Conservation (phyloP, 192 early-diverging fungal species). For the Mortierella alpina region DNA sequence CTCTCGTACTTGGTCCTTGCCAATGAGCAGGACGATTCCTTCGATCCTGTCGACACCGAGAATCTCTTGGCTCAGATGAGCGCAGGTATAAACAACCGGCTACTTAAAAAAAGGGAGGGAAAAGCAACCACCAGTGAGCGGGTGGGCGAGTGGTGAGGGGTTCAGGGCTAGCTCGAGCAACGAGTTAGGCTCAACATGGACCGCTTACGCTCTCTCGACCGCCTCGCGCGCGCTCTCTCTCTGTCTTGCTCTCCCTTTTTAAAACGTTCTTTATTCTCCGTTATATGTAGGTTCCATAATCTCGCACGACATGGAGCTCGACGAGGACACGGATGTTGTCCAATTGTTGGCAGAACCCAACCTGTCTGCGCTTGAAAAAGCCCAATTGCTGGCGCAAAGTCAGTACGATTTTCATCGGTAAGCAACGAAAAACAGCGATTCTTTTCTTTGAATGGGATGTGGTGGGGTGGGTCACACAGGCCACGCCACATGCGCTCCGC, state of each 20-base stretch:
- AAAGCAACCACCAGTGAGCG: too few relatives aligned
- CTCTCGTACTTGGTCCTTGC: conserved; percentile 42
- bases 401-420: conserved; percentile 49
- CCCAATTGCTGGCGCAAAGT: conserved; percentile 28
- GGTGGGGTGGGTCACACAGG: too few relatives aligned
- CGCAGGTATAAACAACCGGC: conserved; percentile 11
- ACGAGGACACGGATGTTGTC: conserved; percentile 48
- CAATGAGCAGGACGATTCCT: conserved; percentile 43
- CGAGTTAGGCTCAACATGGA: too few relatives aligned
- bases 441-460: too few relatives aligned
- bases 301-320: conserved; percentile 26
- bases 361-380: conserved; percentile 30
- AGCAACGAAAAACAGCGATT: background rate
- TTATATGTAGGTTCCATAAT: conserved; percentile 25
- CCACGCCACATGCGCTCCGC: too few relatives aligned
- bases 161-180: too few relatives aligned
- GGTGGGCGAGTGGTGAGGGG: too few relatives aligned
- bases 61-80: conserved; percentile 47
- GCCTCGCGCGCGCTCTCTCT: too few relatives aligned
- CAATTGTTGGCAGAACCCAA: conserved; percentile 37
- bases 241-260: background rate
- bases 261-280: background rate
- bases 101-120: background rate
- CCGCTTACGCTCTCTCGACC: too few relatives aligned
- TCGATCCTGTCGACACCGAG: conserved; percentile 48